phyloP scores from a whole-genome alignment of 2,329 filamentous ascomycete species.

The Bipolaris oryzae region DNA sequence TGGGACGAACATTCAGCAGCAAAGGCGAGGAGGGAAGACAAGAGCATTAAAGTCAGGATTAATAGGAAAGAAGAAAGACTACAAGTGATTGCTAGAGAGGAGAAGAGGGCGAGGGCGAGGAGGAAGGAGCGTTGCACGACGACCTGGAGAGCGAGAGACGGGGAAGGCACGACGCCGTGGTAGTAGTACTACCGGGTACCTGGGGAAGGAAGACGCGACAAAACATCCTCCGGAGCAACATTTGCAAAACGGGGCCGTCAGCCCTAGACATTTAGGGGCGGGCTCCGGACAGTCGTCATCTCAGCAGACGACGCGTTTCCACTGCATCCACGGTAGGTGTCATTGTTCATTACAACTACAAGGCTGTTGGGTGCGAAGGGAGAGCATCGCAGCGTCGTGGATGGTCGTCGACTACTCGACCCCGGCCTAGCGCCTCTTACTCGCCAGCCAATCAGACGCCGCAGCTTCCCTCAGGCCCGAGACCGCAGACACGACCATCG shows the following conservation, averaged over 20 bases:
- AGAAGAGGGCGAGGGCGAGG: conserved; percentile 8
- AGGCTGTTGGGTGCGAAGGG: conserved; percentile 25
- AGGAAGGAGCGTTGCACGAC: conserved; percentile 16
- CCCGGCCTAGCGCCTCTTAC: conserved; percentile 28
- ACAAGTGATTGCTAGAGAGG: conserved; percentile 6
- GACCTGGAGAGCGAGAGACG: conserved; percentile 9
- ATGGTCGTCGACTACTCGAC: conserved; percentile 34
- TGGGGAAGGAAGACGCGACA: conserved; percentile 17
- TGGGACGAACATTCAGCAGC: conserved; percentile 6
- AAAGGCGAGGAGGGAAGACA: conserved; percentile 4
- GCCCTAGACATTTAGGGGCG: conserved; percentile 11
- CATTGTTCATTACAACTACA: conserved; percentile 31
- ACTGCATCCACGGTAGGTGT: conserved; percentile 10
- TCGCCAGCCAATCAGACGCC: conserved; percentile 31
- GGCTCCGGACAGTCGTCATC: conserved; percentile 13
- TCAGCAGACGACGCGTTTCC: conserved; percentile 24
- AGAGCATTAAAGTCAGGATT: conserved; percentile 17
- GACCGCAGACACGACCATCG: conserved; percentile 23
- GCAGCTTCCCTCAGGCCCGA: conserved; percentile 11
- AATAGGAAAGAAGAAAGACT: conserved; percentile 15
- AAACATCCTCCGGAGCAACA: conserved; percentile 19
- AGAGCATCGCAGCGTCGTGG: conserved; percentile 35
- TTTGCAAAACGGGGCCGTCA: conserved; percentile 5
- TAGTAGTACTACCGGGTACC: conserved; percentile 8
- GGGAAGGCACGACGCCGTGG: conserved; percentile 28